Evolutionary conservation across 768 basidiomycete genomes (phyloP).

Genomic region (Mycena latifolia): DNA sequence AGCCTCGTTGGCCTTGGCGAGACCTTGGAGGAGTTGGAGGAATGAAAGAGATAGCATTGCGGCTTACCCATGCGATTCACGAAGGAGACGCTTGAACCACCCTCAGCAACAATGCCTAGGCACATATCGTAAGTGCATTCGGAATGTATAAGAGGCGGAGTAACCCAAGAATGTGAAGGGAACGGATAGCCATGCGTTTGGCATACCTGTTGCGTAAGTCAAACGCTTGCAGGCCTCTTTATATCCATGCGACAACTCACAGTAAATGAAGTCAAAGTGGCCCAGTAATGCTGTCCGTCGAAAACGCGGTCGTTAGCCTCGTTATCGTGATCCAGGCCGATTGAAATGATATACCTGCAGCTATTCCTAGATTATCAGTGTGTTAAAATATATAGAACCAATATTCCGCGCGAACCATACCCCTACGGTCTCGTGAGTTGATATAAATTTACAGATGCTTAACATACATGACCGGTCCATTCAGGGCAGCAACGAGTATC

Average conservation of each 20-base stretch:
- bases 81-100: conserved; percentile 77
- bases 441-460: background rate
- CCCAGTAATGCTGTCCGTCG: conserved; percentile 67
- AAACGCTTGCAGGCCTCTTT: too few relatives aligned
- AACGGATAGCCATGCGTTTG: conserved; percentile 70
- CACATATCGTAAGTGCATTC: conserved; percentile 2
- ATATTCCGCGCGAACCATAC: conserved; percentile 47
- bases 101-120: conserved; percentile 75
- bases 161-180: conserved; percentile 78
- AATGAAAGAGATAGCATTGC: too few relatives aligned
- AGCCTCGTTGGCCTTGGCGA: conserved; percentile 72
- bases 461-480: conserved; percentile 73
- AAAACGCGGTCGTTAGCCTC: background rate
- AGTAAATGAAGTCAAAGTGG: conserved; percentile 82
- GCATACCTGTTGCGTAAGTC: conserved; percentile 44
- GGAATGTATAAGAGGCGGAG: conserved; percentile 10
- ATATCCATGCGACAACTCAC: conserved; percentile 30
- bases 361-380: conserved; percentile 60
- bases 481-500: conserved; percentile 76
- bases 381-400: conserved; percentile 3
- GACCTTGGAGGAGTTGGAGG: too few relatives aligned
- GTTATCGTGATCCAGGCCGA: too few relatives aligned
- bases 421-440: conserved; percentile 44
- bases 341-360: conserved; percentile 48
- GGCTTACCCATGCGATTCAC: conserved; percentile 73